Base-by-base conservation (phyloP, 495 filamentous ascomycete genomes). In the Patellaria atrata region DNA sequence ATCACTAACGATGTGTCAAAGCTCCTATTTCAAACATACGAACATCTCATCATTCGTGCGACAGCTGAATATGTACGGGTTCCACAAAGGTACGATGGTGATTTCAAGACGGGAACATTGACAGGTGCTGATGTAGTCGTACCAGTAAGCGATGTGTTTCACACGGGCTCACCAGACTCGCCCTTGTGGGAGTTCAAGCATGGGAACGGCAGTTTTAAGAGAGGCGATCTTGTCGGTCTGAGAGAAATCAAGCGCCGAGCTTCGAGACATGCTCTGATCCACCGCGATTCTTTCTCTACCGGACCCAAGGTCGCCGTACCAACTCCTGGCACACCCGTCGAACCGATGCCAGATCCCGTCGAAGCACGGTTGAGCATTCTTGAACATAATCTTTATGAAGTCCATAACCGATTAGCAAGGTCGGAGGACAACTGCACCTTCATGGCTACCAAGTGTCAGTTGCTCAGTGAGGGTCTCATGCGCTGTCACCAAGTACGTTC, bases 111-210 rank as follows among this genome's bases (percentile, higher is more conserved):
- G 15, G 12, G 4, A 14, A 15, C 13, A 12, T 1, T 27, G 12
- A 13, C 9, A 19, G 9, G 14, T 40, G 18, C 42, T 50, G 19
- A 50, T 16, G 21, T 14, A 4, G 8, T 27, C 4, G 15, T 26
- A 7, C 20, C 44, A 97, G 89, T 96, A 46, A 94, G 89, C 68
- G 89, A 97, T 57, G 91, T 96, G 15, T 97, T 97, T 54, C 89
- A 94, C 52, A 94, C 83, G 24, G 85, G 91, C 9, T 81, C 77
- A n/a, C 84, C 89, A 3, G 91, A 97, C 50, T 81, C 87, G 31
- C 80, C 89, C 3, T 64, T 97, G 12, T 97, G 89, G 89, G 89
- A 97, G 55, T 97, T 97, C 55, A 97, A 94, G 59, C 89, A 97
- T 54, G 89, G 89, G 31, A 92, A 89, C 54, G 89, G 89, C 20